Evolutionary conservation across 208 protist species (phyloP), one percentile per base, ranked within the genome.

Genomic region (Trypanosoma boissoni): DNA sequence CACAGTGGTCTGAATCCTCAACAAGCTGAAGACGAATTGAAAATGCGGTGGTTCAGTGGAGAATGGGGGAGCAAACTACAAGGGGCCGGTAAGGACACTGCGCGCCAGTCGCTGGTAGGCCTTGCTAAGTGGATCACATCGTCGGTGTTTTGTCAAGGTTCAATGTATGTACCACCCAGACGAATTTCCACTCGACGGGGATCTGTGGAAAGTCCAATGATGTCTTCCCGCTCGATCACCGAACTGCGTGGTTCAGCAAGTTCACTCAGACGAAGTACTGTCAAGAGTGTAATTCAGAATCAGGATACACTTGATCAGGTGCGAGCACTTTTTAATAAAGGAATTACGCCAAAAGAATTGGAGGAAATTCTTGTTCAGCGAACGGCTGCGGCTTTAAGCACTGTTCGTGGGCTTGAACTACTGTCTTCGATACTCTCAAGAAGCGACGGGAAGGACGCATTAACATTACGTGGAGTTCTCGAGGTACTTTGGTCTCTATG

Each of bases 61-160:
- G 86, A 96, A 58, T 96, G 89, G 86, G 86, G 86, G 50, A 80
- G 64, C 27, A 76, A 77, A 68, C 71, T 96, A 31, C 84, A 93
- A 54, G 86, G 89, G 0, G 54, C 57, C 24, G 74, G 58, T 6
- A 76, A 85, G 29, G 78, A 90, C 34, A 34, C 59, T n/a, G 74
- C 80, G 18, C 78, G 74, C 12, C 65, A 72, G 23, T 80, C 75
- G 3, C 65, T 96, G 34, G 69, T 74, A 10, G 59, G 71, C 41
- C 67, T 94, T 32, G 86, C 84, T 10, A 64, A 58, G 29, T 96
- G 89, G 86, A 76, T 92, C 37, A 72, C 73, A 23, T 71, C 64
- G 41, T 80, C 60, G 21, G 68, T 93, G 5, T 74, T 64, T 54
- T 78, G 73, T 60, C 62, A 82, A 32, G 7, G 42, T 12, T 60